Percentiles rank a stretch among this genome's conserved stretches.
Conservation (phyloP, 1,139 yeast genomes). For the Lipomyces yarrowii region DNA sequence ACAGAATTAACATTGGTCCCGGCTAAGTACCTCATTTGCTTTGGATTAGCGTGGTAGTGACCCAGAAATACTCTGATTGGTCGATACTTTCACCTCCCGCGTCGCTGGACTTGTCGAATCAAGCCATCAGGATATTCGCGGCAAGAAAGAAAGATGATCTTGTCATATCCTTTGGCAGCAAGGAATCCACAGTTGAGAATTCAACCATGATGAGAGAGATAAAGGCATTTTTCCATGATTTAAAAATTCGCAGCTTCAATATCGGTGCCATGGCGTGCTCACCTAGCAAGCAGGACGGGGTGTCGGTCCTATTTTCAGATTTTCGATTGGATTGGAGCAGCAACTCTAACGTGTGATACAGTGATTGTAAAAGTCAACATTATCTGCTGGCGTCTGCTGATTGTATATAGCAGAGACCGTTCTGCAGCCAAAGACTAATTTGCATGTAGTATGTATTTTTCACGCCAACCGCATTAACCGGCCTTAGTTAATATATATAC, state of each 20-base stretch:
- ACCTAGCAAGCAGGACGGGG: neutral
- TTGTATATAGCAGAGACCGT: too few species aligned
- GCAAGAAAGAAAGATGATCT: slow-evolving; percentile 4
- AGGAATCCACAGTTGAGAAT: slow-evolving; percentile 1
- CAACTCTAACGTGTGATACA: neutral
- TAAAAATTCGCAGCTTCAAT: neutral
- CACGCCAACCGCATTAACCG: too few species aligned
- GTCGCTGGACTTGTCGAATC: neutral
- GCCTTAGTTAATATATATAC: too few species aligned
- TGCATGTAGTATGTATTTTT: too few species aligned
- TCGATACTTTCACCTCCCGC: slow-evolving; percentile 1
- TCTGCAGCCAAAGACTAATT: too few species aligned
- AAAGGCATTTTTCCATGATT: slow-evolving; percentile 5
- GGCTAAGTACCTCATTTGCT: neutral
- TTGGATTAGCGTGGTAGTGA: neutral
- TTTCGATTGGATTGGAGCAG: neutral
- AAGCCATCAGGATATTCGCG: neutral
- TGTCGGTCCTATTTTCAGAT: slow-evolving; percentile 1
- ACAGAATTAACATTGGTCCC: neutral
- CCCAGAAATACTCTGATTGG: slow-evolving; percentile 1
- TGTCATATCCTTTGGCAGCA: neutral
- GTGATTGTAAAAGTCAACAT: too few species aligned
- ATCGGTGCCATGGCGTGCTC: slow-evolving; percentile 5
- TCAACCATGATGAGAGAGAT: neutral
- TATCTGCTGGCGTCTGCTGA: too few species aligned